Base-by-base conservation (phyloP, 2,329 filamentous ascomycete species). In the Calonectria pteridis region DNA sequence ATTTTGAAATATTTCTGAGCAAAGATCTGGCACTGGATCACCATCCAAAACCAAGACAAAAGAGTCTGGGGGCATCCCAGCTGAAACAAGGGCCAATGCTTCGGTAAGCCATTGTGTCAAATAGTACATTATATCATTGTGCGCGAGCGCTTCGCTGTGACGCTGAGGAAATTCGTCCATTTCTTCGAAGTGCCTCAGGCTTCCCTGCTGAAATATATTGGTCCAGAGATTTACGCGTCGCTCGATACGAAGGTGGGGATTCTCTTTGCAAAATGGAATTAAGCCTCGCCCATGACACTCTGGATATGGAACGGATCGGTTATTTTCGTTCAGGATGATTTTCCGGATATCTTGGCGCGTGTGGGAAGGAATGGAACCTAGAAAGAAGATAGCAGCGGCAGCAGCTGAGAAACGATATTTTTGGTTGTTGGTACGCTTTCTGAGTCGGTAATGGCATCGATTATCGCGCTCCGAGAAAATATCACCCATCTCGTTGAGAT, bases 181-280 rank as follows among this genome's bases (percentile, higher is more conserved):
- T 59, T 0, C 78, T 79, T 31, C 81, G 78, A 3, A 11, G 33
- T 9, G 77, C 78, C n/a, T 79, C 78, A 55, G 59, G 77, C 23
- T 43, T 11, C 14, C 13, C 11, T 43, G 1, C 14, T 29, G 26
- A 29, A 70, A 58, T 0, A 75, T 3, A 6, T 62, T 28, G 0
- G 62, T 69, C 11, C 59, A 46, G 4, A 78, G 2, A 1, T 18
- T 77, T 6, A 74, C 65, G 16, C 53, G 77, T 1, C 74, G 76
- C 20, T 77, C 13, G 6, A 77, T 67, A 0, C 16, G 68, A 6
- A 79, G 77, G 0, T 23, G 2, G 0, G 40, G 50, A 4, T 77
- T 79, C 7, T 79, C 74, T 4, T 58, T 28, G 3, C 71, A 66
- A 0, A 76, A 73, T 0, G 67, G 76, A 0, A 74, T 26, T 0